These are phyloP conservation scores for Kondoa malvinella DNA, from an alignment of 768 basidiomycete genomes.

Conservation along the genomic window DNA sequence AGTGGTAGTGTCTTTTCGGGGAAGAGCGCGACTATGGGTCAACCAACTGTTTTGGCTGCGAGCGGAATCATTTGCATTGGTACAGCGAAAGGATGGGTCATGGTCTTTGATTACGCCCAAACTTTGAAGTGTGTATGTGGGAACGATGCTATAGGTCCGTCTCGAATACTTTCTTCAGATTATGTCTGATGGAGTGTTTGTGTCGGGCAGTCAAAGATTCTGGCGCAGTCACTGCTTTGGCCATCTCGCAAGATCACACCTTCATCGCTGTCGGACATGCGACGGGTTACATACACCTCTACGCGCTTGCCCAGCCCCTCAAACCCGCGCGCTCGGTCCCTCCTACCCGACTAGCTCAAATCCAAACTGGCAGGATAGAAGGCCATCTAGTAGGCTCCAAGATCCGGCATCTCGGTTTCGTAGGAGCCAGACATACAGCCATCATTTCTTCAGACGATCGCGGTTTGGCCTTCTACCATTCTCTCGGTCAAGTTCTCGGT, in stretches of 20 bases:
- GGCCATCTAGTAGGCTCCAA: slow-evolving; percentile 65
- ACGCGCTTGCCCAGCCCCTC: slow-evolving; percentile 55
- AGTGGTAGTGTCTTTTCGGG: background rate
- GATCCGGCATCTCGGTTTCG: slow-evolving; percentile 67
- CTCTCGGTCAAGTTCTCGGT: slow-evolving; percentile 79
- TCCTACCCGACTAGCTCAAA: slow-evolving; percentile 50
- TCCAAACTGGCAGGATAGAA: slow-evolving; percentile 62
- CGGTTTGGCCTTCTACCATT: slow-evolving; percentile 88
- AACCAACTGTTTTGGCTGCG: slow-evolving; percentile 63
- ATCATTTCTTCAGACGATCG: slow-evolving; percentile 75
- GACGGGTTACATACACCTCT: slow-evolving; percentile 68
- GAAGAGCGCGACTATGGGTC: slow-evolving; percentile 34
- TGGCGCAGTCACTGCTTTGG: slow-evolving; percentile 71
- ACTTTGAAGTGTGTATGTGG: slow-evolving; percentile 64
- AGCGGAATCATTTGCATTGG: slow-evolving; percentile 82
- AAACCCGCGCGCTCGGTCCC: slow-evolving; percentile 44
- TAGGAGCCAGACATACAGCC: slow-evolving; percentile 81
- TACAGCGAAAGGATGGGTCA: slow-evolving; percentile 55
- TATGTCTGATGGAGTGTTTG: slow-evolving; percentile 14
- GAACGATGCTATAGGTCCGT: slow-evolving; percentile 45
- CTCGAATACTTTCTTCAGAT: background rate
- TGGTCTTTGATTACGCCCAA: slow-evolving; percentile 83
- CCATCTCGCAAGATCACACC: slow-evolving; percentile 83
- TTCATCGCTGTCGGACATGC: slow-evolving; percentile 77
- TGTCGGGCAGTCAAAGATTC: slow-evolving; percentile 41